Evolutionary conservation across 1,284 basidiomycete genomes (phyloP).

Genomic region (Austroboletus novae-zelandiae): DNA sequence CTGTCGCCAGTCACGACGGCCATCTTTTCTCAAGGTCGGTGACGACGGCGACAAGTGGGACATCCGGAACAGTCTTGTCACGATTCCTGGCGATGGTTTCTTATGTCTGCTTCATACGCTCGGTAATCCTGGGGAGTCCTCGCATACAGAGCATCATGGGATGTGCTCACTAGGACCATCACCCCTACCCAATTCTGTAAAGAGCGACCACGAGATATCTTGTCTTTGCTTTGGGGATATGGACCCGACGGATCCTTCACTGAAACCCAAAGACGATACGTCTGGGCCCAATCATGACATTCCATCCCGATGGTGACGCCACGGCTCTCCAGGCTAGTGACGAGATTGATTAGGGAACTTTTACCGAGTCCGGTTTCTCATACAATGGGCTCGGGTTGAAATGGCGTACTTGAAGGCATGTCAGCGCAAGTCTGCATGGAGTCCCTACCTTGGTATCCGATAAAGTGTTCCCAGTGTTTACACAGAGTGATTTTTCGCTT

Average conservation of each 20-base stretch:
- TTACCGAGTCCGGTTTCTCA: constrained; percentile 34
- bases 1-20: constrained; percentile 21
- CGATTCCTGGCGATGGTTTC: constrained; percentile 24
- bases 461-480: neutral
- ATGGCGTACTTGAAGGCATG: constrained; percentile 9
- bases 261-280: constrained; percentile 32
- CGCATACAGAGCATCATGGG: constrained; percentile 34
- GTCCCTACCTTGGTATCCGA: too few relatives aligned
- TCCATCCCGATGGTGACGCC: constrained; percentile 28
- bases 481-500: neutral
- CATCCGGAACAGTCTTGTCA: constrained; percentile 14
- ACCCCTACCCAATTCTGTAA: constrained; percentile 21
- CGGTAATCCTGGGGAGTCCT: constrained; percentile 28
- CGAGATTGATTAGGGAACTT: constrained; percentile 33
- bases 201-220: constrained; percentile 27
- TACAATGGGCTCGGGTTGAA: constrained; percentile 14
- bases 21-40: constrained; percentile 35
- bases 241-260: constrained; percentile 29
- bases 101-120: constrained; percentile 29
- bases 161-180: constrained; percentile 30
- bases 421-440: constrained; percentile 9
- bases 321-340: constrained; percentile 17
- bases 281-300: constrained; percentile 26
- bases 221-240: constrained; percentile 25
- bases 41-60: constrained; percentile 29